phyloP scores from a whole-genome alignment of 192 early-diverging fungal species.

The Helicostylum pulchrum region DNA sequence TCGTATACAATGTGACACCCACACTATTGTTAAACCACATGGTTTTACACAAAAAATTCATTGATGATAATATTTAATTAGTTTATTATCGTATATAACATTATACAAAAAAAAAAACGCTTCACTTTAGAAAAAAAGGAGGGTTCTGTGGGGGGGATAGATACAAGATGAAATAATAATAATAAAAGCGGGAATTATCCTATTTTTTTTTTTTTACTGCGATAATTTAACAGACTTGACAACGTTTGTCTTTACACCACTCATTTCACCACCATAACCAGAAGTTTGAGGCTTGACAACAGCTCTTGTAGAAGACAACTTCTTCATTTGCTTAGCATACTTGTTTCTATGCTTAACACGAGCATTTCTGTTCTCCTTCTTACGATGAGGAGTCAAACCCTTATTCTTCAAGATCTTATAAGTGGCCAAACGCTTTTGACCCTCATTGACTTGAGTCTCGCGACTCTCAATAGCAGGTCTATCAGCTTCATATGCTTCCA shows the following conservation, averaged over 20 bases:
- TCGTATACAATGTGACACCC: no score
- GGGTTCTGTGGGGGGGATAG: no score
- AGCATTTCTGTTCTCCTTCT: conserved; percentile 91
- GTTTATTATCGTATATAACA: no score
- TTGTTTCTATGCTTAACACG: conserved; percentile 89
- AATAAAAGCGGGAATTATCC: no score
- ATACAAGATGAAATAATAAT: no score
- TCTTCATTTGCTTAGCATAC: conserved; percentile 90
- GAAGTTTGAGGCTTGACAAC: conserved; percentile 70
- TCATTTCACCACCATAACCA: conserved; percentile 87
- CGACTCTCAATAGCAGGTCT: conserved; percentile 36
- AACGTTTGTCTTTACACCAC: conserved; percentile 88
- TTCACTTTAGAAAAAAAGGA: no score
- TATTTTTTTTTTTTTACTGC: conserved; percentile 6
- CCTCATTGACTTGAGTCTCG: conserved; percentile 43
- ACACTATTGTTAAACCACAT: no score
- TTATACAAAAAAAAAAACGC: no score
- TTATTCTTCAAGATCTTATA: conserved; percentile 95
- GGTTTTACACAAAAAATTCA: no score
- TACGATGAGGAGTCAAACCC: conserved; percentile 88
- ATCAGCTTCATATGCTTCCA: conserved; percentile 38
- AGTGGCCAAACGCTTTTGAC: conserved; percentile 74
- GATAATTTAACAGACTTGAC: conserved; percentile 76
- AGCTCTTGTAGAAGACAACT: conserved; percentile 72
- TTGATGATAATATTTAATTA: no score